These are phyloP conservation scores for Nemania sp. DNA, from an alignment of 2,329 filamentous ascomycete species.

Conservation along the genomic window DNA sequence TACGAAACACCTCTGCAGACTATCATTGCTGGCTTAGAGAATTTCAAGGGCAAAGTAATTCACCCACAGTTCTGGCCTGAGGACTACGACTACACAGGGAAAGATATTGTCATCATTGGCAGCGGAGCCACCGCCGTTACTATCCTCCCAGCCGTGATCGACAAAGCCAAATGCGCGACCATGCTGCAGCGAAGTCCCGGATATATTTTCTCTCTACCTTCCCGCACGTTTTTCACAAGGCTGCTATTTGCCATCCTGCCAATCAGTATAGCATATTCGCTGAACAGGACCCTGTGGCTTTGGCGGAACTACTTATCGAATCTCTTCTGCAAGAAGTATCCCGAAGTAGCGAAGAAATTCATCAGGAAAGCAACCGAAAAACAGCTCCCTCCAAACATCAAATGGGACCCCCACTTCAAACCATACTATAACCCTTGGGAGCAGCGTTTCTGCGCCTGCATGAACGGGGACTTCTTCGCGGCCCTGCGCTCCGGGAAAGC, in stretches of 20 bases:
- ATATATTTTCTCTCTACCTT: slow-evolving; percentile 63
- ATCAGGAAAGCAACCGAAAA: slow-evolving; percentile 49
- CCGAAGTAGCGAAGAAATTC: slow-evolving; percentile 50
- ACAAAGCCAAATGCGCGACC: slow-evolving; percentile 67
- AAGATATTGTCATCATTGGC: slow-evolving; percentile 73
- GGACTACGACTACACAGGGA: slow-evolving; percentile 64
- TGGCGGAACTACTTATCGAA: slow-evolving; percentile 52
- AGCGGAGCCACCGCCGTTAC: slow-evolving; percentile 80
- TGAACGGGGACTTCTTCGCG: slow-evolving; percentile 60
- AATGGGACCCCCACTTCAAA: slow-evolving; percentile 65
- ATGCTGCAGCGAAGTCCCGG: slow-evolving; percentile 80
- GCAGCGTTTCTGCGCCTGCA: slow-evolving; percentile 73
- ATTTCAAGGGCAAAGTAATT: slow-evolving; percentile 59
- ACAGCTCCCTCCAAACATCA: slow-evolving; percentile 57
- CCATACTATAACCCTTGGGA: slow-evolving; percentile 70
- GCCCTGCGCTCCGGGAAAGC: slow-evolving; percentile 50
- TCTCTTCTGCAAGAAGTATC: slow-evolving; percentile 56
- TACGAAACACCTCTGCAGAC: slow-evolving; percentile 65
- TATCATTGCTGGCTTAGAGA: slow-evolving; percentile 67
- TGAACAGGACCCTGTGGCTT: slow-evolving; percentile 51
- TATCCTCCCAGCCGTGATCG: slow-evolving; percentile 68
- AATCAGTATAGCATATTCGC: slow-evolving; percentile 25
- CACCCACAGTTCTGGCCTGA: slow-evolving; percentile 76
- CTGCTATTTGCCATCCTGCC: slow-evolving; percentile 23
- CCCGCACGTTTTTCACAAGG: slow-evolving; percentile 42